phyloP scores from a whole-genome alignment of 352 stramenopile genomes.

The Globisporangium rhizosaccharum region DNA sequence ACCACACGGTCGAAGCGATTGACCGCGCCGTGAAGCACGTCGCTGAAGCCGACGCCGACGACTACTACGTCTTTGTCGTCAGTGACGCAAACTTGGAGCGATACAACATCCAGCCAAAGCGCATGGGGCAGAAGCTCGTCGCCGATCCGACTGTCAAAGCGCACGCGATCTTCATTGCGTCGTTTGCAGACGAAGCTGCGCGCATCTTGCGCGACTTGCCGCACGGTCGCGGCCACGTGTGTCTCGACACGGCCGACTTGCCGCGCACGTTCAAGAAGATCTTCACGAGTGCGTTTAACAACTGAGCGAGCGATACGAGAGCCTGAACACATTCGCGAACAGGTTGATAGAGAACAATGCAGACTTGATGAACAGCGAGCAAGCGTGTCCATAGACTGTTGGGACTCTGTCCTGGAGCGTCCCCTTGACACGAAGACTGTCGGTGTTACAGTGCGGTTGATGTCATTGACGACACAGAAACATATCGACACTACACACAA shows the following conservation, averaged over 20 bases:
- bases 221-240: constrained; percentile 66
- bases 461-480: too few relatives aligned
- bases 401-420: too few relatives aligned
- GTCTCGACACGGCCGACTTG: constrained; percentile 71
- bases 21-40: constrained; percentile 70
- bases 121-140: constrained; percentile 47
- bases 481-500: not conserved
- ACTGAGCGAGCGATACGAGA: constrained; percentile 6
- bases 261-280: constrained; percentile 84
- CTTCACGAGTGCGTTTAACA: constrained; percentile 55
- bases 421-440: not conserved
- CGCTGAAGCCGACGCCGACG: constrained; percentile 51
- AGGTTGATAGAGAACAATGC: not conserved
- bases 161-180: constrained; percentile 84
- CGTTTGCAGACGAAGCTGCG: constrained; percentile 76
- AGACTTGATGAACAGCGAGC: not conserved
- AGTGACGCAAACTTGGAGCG: constrained; percentile 94
- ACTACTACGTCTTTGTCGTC: constrained; percentile 91
- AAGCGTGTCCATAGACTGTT: too few relatives aligned
- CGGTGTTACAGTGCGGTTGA: not conserved
- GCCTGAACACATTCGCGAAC: not conserved
- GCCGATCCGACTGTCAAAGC: constrained; percentile 52
- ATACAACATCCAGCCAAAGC: constrained; percentile 79
- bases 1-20: constrained; percentile 93
- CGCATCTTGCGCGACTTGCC: constrained; percentile 60